These are phyloP conservation scores for Venustampulla echinocandica DNA, from an alignment of 495 filamentous ascomycete genomes.

Conservation along the genomic window DNA sequence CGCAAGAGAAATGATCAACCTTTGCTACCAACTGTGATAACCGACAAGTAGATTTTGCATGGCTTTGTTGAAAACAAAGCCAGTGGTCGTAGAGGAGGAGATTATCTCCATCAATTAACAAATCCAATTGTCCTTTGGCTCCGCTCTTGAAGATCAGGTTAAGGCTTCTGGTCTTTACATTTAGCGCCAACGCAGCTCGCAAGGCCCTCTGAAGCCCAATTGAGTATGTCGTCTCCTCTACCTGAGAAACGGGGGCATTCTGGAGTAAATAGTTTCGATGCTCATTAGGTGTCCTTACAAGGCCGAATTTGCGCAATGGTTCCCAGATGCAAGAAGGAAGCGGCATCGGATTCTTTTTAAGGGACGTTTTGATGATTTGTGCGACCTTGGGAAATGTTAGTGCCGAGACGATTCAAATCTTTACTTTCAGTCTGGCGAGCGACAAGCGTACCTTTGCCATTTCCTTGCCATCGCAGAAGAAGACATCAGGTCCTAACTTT, in stretches of 20 bases:
- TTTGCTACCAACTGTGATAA: not conserved
- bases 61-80: conserved; percentile 5
- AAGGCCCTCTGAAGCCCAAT: conserved; percentile 3
- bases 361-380: conserved; percentile 8
- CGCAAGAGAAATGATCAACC: conserved; percentile 5
- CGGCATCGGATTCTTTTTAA: conserved; percentile 14
- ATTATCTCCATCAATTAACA: conserved; percentile 6
- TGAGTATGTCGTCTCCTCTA: conserved; percentile 4
- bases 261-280: conserved; percentile 7
- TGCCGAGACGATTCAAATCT: no score
- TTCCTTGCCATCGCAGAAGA: conserved; percentile 10
- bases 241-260: not conserved
- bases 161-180: conserved; percentile 7
- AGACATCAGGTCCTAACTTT: not conserved
- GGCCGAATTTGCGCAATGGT: conserved; percentile 1
- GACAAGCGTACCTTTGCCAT: conserved; percentile 1
- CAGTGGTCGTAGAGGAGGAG: conserved; percentile 14
- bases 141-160: conserved; percentile 7
- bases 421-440: not conserved
- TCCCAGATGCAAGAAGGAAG: conserved; percentile 10
- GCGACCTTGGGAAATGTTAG: conserved; percentile 8
- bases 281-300: conserved; percentile 10
- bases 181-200: conserved; percentile 4
- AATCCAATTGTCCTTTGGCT: conserved; percentile 7
- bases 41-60: conserved; percentile 2